Percentiles rank a stretch among this genome's conserved stretches.
These are phyloP conservation scores for Eragrostis curvula DNA, from an alignment of 176 grass and related monocot genomes.

Conservation along the genomic window DNA sequence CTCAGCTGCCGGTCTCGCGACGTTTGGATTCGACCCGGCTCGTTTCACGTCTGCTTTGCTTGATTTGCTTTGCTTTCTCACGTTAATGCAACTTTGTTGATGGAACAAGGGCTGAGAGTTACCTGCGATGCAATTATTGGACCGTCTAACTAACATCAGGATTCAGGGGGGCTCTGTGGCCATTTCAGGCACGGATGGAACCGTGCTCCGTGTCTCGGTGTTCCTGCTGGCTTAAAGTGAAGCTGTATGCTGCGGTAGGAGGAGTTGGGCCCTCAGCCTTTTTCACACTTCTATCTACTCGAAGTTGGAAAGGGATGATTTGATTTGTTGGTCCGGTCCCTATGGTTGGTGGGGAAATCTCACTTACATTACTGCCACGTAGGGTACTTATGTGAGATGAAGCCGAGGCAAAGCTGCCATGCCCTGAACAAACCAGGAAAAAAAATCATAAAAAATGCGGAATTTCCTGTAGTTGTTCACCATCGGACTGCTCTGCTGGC, in stretches of 20 bases:
- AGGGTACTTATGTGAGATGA: neutral
- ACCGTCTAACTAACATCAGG: neutral
- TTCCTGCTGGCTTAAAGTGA: conserved; percentile 12
- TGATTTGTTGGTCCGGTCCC: conserved; percentile 11
- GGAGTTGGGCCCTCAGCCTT: neutral
- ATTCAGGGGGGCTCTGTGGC: neutral
- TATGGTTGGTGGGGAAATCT: neutral
- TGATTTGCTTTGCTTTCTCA: neutral
- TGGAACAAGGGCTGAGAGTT: conserved; percentile 1
- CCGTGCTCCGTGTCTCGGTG: conserved; percentile 1
- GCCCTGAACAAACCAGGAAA: neutral
- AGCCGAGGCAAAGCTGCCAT: neutral
- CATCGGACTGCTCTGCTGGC: neutral
- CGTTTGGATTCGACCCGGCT: neutral
- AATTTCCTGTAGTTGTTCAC: neutral
- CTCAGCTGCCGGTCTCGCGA: conserved; percentile 25
- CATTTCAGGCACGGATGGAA: neutral
- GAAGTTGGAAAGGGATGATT: neutral
- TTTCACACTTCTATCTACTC: neutral
- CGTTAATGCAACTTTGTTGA: neutral
- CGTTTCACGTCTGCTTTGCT: neutral
- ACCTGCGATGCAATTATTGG: neutral
- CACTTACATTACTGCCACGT: neutral
- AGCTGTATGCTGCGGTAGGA: neutral
- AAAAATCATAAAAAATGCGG: neutral